Percentiles rank a stretch among this genome's conserved stretches.
These are phyloP conservation scores for Durotheca rogersii DNA, from an alignment of 495 filamentous ascomycete species.

Conservation along the genomic window DNA sequence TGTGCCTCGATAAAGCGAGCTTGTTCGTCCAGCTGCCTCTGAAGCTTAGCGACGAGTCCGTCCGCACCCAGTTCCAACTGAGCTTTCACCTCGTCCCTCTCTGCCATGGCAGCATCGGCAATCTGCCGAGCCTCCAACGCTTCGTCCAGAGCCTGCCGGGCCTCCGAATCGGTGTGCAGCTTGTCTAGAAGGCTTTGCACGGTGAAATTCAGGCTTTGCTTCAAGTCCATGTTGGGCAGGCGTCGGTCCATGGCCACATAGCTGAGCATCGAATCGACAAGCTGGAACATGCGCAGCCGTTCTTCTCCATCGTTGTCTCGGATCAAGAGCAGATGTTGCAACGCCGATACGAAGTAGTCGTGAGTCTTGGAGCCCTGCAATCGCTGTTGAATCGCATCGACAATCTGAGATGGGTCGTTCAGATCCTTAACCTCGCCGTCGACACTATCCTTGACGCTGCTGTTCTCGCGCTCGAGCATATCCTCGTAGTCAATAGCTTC, in stretches of 20 bases:
- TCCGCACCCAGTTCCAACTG: slow-evolving; percentile 91
- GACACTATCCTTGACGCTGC: slow-evolving; percentile 83
- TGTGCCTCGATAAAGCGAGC: slow-evolving; percentile 85
- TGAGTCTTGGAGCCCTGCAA: slow-evolving; percentile 79
- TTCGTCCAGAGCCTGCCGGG: slow-evolving; percentile 86
- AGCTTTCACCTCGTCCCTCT: slow-evolving; percentile 94
- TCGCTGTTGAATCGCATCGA: slow-evolving; percentile 87
- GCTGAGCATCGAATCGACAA: slow-evolving; percentile 96
- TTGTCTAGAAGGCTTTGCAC: slow-evolving; percentile 93
- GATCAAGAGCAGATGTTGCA: slow-evolving; percentile 94
- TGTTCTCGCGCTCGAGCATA: slow-evolving; percentile 86
- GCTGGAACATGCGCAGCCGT: slow-evolving; percentile 91
- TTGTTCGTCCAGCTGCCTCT: slow-evolving; percentile 92
- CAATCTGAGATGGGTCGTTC: slow-evolving; percentile 89
- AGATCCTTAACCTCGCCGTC: slow-evolving; percentile 93
- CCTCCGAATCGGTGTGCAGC: slow-evolving; percentile 94
- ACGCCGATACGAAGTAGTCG: slow-evolving; percentile 92
- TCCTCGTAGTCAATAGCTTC: slow-evolving; percentile 98
- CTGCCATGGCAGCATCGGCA: slow-evolving; percentile 91
- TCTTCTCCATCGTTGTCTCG: slow-evolving; percentile 92
- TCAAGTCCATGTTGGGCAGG: slow-evolving; percentile 93
- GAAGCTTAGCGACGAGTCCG: slow-evolving; percentile 87
- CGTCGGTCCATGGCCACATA: slow-evolving; percentile 98
- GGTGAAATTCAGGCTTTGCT: slow-evolving; percentile 95
- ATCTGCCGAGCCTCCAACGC: slow-evolving; percentile 84